phyloP scores from a whole-genome alignment of 1,284 basidiomycete genomes.

The Heterobasidion irregulare region DNA sequence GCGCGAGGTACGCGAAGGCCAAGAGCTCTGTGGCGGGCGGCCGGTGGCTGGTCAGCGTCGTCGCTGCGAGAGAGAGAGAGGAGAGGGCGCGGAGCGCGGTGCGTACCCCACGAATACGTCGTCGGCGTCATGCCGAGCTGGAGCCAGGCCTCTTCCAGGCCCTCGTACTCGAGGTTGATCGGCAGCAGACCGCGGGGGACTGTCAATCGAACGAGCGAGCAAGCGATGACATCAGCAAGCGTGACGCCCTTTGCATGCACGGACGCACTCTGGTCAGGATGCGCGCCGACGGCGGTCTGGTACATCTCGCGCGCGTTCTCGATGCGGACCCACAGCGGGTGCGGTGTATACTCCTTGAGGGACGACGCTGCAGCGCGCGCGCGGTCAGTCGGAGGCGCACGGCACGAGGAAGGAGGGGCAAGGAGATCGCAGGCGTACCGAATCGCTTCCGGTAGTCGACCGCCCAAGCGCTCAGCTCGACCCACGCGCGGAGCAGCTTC shows the following conservation, averaged over 20 bases:
- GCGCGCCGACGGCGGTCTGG: slow-evolving; percentile 63
- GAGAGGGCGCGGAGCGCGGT: slow-evolving; percentile 1
- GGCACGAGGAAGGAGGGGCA: slow-evolving; percentile 9
- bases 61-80: neutral
- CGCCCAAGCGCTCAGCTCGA: slow-evolving; percentile 62
- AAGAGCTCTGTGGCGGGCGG: slow-evolving; percentile 44
- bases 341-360: slow-evolving; percentile 30
- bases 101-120: slow-evolving; percentile 54
- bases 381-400: neutral
- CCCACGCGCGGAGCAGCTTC: slow-evolving; percentile 67
- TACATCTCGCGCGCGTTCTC: slow-evolving; percentile 59
- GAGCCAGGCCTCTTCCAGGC: slow-evolving; percentile 32
- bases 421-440: neutral
- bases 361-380: slow-evolving; percentile 20
- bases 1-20: slow-evolving; percentile 66
- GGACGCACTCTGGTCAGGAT: slow-evolving; percentile 60
- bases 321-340: slow-evolving; percentile 40
- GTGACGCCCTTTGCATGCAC: slow-evolving; percentile 13
- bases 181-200: slow-evolving; percentile 37
- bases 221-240: neutral
- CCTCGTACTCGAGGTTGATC: slow-evolving; percentile 27
- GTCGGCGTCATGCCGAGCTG: slow-evolving; percentile 55
- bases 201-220: neutral
- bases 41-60: neutral
- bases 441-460: slow-evolving; percentile 44